These are phyloP conservation scores for Meyerozyma sp. DNA, from an alignment of 1,139 yeast genomes.

Conservation along the genomic window DNA sequence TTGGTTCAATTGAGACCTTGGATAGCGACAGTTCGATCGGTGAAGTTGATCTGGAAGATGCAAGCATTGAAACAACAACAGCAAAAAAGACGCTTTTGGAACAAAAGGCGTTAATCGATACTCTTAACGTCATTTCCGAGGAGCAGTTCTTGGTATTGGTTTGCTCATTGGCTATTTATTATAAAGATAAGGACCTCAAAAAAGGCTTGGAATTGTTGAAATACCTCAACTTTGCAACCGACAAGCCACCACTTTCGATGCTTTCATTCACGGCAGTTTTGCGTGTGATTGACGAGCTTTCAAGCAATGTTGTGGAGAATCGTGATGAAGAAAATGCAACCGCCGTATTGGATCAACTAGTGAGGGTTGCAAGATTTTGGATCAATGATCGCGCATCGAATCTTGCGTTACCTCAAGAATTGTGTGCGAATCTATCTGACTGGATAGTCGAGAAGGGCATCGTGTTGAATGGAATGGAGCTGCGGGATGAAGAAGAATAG, in stretches of 20 bases:
- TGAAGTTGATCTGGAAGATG: constrained; percentile 9
- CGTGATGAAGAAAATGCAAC: constrained; percentile 7
- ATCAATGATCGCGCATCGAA: constrained; percentile 19
- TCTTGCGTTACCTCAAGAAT: constrained; percentile 16
- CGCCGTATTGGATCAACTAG: constrained; percentile 20
- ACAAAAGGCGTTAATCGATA: constrained; percentile 21
- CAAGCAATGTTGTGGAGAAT: constrained; percentile 14
- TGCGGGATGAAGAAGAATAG: constrained; percentile 11
- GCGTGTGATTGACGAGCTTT: constrained; percentile 19
- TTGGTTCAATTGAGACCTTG: constrained; percentile 18
- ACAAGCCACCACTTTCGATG: constrained; percentile 16
- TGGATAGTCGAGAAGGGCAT: constrained; percentile 29
- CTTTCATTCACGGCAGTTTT: constrained; percentile 31
- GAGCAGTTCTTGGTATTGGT: constrained; percentile 32
- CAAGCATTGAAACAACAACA: neutral
- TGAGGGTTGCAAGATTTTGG: constrained; percentile 29
- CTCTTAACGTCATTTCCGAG: constrained; percentile 29
- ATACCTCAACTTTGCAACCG: constrained; percentile 16
- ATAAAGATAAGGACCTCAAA: constrained; percentile 14
- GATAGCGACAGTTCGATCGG: constrained; percentile 6
- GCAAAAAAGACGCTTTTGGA: constrained; percentile 4
- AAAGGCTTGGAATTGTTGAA: constrained; percentile 21
- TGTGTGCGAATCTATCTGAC: constrained; percentile 26
- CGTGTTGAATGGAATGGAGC: constrained; percentile 25
- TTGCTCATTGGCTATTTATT: constrained; percentile 22